phyloP scores from a whole-genome alignment of 192 early-diverging fungal species.

The Globomyces pollinis-pini region DNA sequence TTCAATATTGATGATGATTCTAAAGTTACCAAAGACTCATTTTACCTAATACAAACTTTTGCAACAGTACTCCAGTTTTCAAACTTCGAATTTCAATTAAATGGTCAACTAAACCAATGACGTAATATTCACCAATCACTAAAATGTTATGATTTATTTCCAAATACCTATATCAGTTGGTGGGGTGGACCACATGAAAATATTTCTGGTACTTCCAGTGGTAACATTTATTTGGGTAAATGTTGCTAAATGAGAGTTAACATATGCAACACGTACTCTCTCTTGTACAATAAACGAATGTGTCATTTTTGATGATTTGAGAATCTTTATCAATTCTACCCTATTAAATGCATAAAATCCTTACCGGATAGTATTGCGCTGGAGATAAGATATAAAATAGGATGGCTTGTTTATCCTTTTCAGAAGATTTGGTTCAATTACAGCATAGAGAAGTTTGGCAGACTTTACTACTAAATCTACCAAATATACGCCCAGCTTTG shows the following conservation, averaged over 20 bases:
- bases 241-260: background rate
- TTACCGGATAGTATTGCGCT: background rate
- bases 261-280: background rate
- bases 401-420: background rate
- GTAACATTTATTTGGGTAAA: background rate
- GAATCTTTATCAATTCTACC: background rate
- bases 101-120: slow-evolving; percentile 56
- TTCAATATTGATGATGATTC: slow-evolving; percentile 24
- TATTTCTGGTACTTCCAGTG: background rate
- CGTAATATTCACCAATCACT: slow-evolving; percentile 42
- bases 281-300: slow-evolving; percentile 1
- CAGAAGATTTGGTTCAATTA: background rate
- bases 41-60: slow-evolving; percentile 63
- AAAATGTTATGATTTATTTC: too few species aligned
- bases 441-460: background rate
- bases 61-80: slow-evolving; percentile 72
- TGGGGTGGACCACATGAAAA: background rate
- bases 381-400: background rate
- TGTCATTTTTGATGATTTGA: background rate
- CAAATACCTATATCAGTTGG: background rate
- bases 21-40: too few species aligned
- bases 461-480: background rate
- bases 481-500: slow-evolving; percentile 3
- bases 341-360: too few species aligned
- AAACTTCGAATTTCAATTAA: slow-evolving; percentile 84